Evolutionary conservation across 1,284 basidiomycete genomes (phyloP).

Genomic region (Agroathelia rolfsii): DNA sequence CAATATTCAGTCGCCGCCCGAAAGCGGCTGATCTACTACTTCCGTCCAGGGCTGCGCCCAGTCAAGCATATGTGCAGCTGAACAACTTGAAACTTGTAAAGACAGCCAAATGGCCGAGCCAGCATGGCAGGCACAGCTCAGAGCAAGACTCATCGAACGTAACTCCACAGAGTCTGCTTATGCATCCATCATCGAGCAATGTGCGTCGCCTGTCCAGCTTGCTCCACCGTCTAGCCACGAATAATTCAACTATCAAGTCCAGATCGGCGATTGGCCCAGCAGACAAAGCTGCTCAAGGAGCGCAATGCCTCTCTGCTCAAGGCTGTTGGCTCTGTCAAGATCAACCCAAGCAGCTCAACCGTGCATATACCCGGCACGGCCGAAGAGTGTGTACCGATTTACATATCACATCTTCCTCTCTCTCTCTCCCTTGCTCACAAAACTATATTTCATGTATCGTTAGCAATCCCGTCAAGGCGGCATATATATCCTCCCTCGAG

Average conservation of each 20-base stretch:
- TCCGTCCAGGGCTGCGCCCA: no score
- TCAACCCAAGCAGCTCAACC: conserved; percentile 53
- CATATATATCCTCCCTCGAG: conserved; percentile 86
- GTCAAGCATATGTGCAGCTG: no score
- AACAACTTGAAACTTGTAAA: not conserved
- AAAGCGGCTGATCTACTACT: no score
- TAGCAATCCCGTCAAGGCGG: conserved; percentile 75
- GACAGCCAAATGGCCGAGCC: conserved; percentile 60
- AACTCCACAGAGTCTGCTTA: conserved; percentile 70
- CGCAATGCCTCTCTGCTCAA: conserved; percentile 79
- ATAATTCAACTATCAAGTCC: conserved; percentile 19
- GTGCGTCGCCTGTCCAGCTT: conserved; percentile 36
- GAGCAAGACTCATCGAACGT: conserved; percentile 68
- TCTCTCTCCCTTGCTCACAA: conserved; percentile 10
- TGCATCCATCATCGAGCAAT: conserved; percentile 80
- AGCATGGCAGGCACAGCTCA: conserved; percentile 69
- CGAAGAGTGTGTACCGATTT: conserved; percentile 51
- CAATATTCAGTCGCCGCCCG: no score
- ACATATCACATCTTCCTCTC: conserved; percentile 13
- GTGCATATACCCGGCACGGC: conserved; percentile 53
- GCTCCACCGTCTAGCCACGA: conserved; percentile 10
- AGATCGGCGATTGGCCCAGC: conserved; percentile 86
- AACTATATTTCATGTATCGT: conserved; percentile 7
- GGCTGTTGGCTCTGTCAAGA: conserved; percentile 63
- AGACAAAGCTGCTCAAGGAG: conserved; percentile 81